Conservation (phyloP, 2,329 filamentous ascomycete genomes). For the Xylariales sp. region DNA sequence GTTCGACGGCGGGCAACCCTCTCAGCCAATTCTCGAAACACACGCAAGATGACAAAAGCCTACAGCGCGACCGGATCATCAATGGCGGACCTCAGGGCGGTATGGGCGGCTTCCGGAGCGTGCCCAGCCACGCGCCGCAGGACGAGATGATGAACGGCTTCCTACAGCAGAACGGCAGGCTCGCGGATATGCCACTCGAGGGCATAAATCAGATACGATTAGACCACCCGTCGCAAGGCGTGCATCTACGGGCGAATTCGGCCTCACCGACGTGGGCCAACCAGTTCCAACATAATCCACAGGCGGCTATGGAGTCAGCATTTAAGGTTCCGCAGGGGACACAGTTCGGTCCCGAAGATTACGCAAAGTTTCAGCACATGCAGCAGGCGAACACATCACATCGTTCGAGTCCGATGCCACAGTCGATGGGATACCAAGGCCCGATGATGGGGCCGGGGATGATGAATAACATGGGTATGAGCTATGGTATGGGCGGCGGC, state of each 20-base stretch:
- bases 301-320: conserved; percentile 67
- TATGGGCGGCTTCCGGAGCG: conserved; percentile 73
- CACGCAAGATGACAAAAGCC: conserved; percentile 89
- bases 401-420: conserved; percentile 56
- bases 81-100: conserved; percentile 67
- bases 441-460: conserved; percentile 27
- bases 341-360: conserved; percentile 78
- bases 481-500: conserved; percentile 51
- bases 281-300: conserved; percentile 43
- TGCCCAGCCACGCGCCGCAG: conserved; percentile 62
- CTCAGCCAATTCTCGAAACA: conserved; percentile 97
- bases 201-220: conserved; percentile 40
- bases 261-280: conserved; percentile 51
- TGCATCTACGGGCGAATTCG: conserved; percentile 49
- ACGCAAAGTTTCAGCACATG: conserved; percentile 77
- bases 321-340: conserved; percentile 55
- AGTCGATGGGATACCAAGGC: conserved; percentile 44
- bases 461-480: conserved; percentile 47
- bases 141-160: conserved; percentile 56
- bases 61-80: conserved; percentile 85
- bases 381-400: conserved; percentile 41
- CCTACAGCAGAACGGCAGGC: conserved; percentile 77
- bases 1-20: conserved; percentile 92
- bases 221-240: conserved; percentile 41
- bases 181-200: conserved; percentile 59